Percentiles rank a stretch among this genome's conserved stretches.
These are phyloP conservation scores for Colletotrichum eremochloae DNA, from an alignment of 2,329 filamentous ascomycete genomes.

Conservation along the genomic window DNA sequence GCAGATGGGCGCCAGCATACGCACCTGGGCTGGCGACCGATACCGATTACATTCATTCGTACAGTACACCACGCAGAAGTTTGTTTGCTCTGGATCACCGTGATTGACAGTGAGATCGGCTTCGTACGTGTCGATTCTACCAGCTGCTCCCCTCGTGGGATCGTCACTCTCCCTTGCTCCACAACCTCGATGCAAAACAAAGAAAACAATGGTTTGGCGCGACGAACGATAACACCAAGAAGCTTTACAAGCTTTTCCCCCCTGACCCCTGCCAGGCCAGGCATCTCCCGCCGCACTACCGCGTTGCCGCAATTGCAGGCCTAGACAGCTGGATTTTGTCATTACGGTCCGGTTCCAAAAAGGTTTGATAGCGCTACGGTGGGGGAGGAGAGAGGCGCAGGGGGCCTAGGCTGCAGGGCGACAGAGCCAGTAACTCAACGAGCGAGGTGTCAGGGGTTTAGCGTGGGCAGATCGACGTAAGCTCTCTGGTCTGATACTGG, in stretches of 20 bases:
- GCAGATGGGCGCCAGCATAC: slow-evolving; percentile 15
- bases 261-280: slow-evolving; percentile 29
- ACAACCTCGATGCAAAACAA: neutral
- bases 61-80: slow-evolving; percentile 7
- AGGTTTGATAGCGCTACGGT: slow-evolving; percentile 7
- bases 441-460: neutral
- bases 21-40: slow-evolving; percentile 15
- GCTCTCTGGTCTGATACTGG: slow-evolving; percentile 34
- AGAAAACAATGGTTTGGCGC: neutral
- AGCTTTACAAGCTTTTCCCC: neutral
- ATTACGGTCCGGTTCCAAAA: slow-evolving; percentile 29
- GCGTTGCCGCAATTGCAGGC: slow-evolving; percentile 9
- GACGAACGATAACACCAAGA: neutral
- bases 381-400: neutral
- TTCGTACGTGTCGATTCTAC: slow-evolving; percentile 12
- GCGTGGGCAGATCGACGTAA: slow-evolving; percentile 31
- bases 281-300: slow-evolving; percentile 20
- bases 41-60: neutral
- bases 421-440: slow-evolving; percentile 1
- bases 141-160: neutral
- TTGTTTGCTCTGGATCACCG: slow-evolving; percentile 25
- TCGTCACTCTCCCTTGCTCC: neutral
- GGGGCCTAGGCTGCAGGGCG: neutral
- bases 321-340: slow-evolving; percentile 14
- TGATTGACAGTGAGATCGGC: slow-evolving; percentile 8